Conservation (phyloP, 352 stramenopile genomes). For the Saprolegnia diclina region DNA sequence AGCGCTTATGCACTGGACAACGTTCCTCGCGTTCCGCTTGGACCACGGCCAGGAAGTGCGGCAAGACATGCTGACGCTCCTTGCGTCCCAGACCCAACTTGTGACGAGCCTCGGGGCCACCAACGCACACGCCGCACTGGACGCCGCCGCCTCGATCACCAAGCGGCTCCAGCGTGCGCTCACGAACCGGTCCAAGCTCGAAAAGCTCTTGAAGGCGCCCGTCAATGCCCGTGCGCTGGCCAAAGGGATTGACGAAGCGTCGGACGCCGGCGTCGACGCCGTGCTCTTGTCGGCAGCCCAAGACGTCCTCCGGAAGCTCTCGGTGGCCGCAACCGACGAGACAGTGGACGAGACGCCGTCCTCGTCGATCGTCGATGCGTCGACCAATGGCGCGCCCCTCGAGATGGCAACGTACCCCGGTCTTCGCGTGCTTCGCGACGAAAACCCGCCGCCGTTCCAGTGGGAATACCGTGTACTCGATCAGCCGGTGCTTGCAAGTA, state of each 20-base stretch:
- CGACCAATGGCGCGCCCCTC: not conserved
- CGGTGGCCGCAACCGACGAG: not conserved
- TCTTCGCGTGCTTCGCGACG: not conserved
- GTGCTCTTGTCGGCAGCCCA: not conserved
- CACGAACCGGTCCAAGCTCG: conserved; percentile 9
- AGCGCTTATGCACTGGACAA: not conserved
- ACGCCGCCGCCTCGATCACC: conserved; percentile 15
- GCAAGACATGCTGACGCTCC: conserved; percentile 7
- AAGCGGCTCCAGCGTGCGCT: conserved; percentile 21
- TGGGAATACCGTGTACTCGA: conserved; percentile 18
- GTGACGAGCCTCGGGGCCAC: not conserved
- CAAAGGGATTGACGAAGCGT: conserved; percentile 13
- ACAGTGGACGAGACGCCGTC: not conserved
- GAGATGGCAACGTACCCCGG: not conserved
- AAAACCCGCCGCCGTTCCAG: not conserved
- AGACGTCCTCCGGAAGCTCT: conserved; percentile 19
- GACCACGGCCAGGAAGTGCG: conserved; percentile 7
- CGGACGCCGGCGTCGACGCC: not conserved
- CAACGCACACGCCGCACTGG: not conserved
- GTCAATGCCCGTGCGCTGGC: not conserved
- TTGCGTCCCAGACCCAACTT: conserved; percentile 15
- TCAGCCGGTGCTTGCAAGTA: not conserved
- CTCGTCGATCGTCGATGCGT: not conserved
- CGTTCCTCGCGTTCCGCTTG: conserved; percentile 3
- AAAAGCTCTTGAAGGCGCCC: conserved; percentile 24